Conservation (phyloP, 2,329 filamentous ascomycete genomes). For the Waltergamsia citrina region DNA sequence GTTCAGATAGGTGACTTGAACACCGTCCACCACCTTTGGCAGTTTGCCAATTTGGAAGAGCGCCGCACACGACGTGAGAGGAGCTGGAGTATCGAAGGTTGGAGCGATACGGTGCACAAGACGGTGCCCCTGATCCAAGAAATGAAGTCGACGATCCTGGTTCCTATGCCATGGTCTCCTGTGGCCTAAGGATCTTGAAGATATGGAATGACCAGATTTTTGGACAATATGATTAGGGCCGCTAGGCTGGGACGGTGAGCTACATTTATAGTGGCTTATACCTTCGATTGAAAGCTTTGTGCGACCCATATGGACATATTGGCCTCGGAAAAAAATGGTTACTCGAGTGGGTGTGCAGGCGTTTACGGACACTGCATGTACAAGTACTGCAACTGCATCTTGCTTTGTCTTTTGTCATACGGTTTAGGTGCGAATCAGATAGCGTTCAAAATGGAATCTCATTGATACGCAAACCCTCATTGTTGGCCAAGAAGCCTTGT, state of each 20-base stretch:
- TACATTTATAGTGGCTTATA: too few relatives aligned
- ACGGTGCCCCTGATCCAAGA: slow-evolving; percentile 93
- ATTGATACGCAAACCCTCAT: neutral
- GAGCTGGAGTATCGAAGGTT: slow-evolving; percentile 91
- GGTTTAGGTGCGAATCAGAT: too few relatives aligned
- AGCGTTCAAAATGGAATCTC: neutral
- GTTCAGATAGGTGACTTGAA: slow-evolving; percentile 97
- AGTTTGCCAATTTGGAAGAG: slow-evolving; percentile 95
- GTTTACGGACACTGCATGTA: neutral
- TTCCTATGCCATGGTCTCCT: slow-evolving; percentile 95
- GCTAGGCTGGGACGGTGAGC: too few relatives aligned
- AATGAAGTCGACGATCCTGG: slow-evolving; percentile 90
- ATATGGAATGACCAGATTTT: too few relatives aligned
- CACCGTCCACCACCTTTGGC: slow-evolving; percentile 96
- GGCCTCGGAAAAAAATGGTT: too few relatives aligned
- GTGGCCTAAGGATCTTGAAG: slow-evolving; percentile 56
- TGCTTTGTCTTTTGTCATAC: slow-evolving; percentile 3
- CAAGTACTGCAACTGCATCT: slow-evolving; percentile 3
- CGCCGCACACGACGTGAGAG: slow-evolving; percentile 82
- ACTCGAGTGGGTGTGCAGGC: neutral
- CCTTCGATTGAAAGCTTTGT: too few relatives aligned
- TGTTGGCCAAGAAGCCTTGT: neutral
- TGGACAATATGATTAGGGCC: too few relatives aligned
- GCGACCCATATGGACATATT: too few relatives aligned
- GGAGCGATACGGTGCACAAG: slow-evolving; percentile 97